Evolutionary conservation across 73 alveolate genomes (phyloP), one percentile per base, ranked within the genome.

Genomic region (Uronychia setigera): DNA sequence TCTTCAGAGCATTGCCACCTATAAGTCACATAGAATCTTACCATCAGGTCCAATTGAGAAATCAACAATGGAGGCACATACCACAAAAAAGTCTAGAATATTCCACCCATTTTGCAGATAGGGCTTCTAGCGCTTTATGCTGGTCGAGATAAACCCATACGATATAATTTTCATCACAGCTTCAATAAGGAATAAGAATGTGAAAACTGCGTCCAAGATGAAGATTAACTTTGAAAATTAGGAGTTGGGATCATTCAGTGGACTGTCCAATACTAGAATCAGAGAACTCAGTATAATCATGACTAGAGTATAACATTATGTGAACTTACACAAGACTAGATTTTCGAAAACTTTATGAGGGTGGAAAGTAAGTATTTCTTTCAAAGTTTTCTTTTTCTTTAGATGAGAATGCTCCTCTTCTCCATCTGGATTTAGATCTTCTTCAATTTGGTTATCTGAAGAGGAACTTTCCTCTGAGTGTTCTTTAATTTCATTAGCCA

Each of bases 281-380:
- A 84, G 13, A 28, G 74, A 58, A 74, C 81, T 33, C 33, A 84
- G 33, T 1, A 84, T 76, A 35, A 84, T 84, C 25, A 84, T 1
- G 11, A 77, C 35, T 31, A 77, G 33, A 31, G 67, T 83, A 58
- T 46, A 46, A 46, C n/a, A 19, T 11, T 5, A 46, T 5, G 5
- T 46, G 67, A n/a, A n/a, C 19, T 46, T 46, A 46, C 67, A 5
- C 67, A 46, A 19, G 19, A 46, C 67, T 19, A 57, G 26, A 35
- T 78, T 76, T 32, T 84, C 91, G 32, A 84, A 84, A n/a, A 60
- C 75, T 74, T 84, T 83, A 59, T 77, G 83, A 67, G 79, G 79
- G 74, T n/a, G n/a, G n/a, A n/a, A n/a, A n/a, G n/a, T n/a, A n/a
- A n/a, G n/a, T n/a, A n/a, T n/a, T n/a, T n/a, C n/a, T n/a, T n/a